phyloP scores from a whole-genome alignment of 1,139 yeast genomes.

The Kazachstania sp. region DNA sequence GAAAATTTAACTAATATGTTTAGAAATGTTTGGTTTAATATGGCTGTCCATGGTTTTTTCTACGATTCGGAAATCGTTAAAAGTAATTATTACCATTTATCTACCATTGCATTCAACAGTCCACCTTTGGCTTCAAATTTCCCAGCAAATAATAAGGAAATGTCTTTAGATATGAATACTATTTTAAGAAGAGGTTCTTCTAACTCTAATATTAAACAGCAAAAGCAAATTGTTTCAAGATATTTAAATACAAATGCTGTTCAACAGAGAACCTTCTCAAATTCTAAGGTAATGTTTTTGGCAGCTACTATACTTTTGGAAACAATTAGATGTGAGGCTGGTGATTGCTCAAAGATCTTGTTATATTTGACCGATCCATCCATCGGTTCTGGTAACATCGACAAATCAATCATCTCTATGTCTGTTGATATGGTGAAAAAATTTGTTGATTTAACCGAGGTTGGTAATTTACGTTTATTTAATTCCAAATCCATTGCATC shows the following conservation, averaged over 20 bases:
- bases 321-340: constrained; percentile 65
- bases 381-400: constrained; percentile 51
- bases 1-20: constrained; percentile 39
- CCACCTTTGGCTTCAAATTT: constrained; percentile 90
- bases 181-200: constrained; percentile 87
- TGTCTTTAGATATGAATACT: constrained; percentile 85
- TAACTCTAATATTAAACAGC: constrained; percentile 70
- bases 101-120: constrained; percentile 72
- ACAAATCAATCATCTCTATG: constrained; percentile 57
- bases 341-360: constrained; percentile 69
- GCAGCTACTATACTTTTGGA: constrained; percentile 78
- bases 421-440: constrained; percentile 52
- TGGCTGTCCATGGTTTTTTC: constrained; percentile 85
- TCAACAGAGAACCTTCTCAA: constrained; percentile 42
- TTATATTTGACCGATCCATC: constrained; percentile 84
- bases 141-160: constrained; percentile 81
- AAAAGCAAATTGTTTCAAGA: constrained; percentile 44
- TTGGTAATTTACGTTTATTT: constrained; percentile 34
- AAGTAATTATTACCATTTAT: constrained; percentile 41
- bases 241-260: constrained; percentile 30
- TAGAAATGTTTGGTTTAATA: constrained; percentile 88
- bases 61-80: constrained; percentile 49
- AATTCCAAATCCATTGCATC: constrained; percentile 54
- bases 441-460: constrained; percentile 36
- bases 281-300: constrained; percentile 79